Base-by-base conservation (phyloP, 345 rosid species). In the Tarenaya hassleriana region DNA sequence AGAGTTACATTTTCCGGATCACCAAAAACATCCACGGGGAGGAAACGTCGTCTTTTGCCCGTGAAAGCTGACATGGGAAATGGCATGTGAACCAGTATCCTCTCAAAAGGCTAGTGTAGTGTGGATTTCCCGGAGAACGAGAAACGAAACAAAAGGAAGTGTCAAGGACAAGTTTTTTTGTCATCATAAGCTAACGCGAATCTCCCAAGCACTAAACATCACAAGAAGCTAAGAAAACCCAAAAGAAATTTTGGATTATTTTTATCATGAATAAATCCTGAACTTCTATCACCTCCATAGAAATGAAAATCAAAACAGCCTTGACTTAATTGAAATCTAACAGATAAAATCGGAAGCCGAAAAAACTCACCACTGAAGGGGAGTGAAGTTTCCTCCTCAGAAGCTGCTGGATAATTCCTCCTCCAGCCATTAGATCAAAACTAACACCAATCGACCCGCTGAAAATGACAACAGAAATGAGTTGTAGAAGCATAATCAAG, bases 381-480 rank as follows among this genome's bases (percentile, higher is more conserved):
- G 75, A 77, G 38, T 74, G 89, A 66, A 83, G 73, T 56, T 79
- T 83, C 73, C 81, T 77, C 70, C 86, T 77, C 34, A 90, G 73
- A 66, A 86, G 90, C 74, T 71, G 95, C 69, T 61, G 84, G 74
- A 81, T 83, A 46, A 86, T 67, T 58, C 91, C 83, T 47, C 79
- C 82, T 67, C 97, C 95, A 79, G 75, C 86, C 95, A 90, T 90
- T 78, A 69, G 35, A 37, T 37, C 8, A 64, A 64, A 40, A 7
- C 41, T 50, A n/a, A 50, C 35, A 27, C 63, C 69, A 57, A 64
- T 49, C 34, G 43, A 56, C 18, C 41, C n/a, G 1, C 62, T 63
- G 47, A 20, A 41, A 10, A 11, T 34, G 4, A 52, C 4, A 7
- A 16, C 34, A 50, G 4, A 34, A 8, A 8, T 16, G 1, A 40